Evolutionary conservation across 805 yeast species (phyloP).

Genomic region (Hanseniaspora nectarophila): DNA sequence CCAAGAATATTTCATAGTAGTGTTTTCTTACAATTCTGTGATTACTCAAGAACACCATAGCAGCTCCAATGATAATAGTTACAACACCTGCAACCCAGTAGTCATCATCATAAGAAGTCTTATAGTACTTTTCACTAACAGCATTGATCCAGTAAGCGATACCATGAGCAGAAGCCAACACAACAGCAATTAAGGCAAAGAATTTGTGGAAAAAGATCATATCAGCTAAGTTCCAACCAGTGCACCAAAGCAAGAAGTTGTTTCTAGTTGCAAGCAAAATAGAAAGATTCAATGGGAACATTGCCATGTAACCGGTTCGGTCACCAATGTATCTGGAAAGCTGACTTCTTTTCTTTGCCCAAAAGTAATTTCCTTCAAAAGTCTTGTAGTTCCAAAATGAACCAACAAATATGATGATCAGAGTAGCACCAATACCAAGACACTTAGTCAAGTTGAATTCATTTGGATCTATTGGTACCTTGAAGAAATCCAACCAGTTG

Average conservation of each 20-base stretch:
- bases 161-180: conserved; percentile 15
- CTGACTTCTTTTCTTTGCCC: conserved; percentile 13
- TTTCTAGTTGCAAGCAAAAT: conserved; percentile 58
- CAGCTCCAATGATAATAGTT: conserved; percentile 25
- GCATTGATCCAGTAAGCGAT: conserved; percentile 15
- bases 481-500: conserved; percentile 16
- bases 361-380: conserved; percentile 8
- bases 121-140: conserved; percentile 4
- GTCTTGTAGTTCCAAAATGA: conserved; percentile 16
- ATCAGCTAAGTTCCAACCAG: conserved; percentile 50
- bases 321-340: conserved; percentile 32
- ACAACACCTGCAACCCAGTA: conserved; percentile 30
- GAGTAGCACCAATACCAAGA: conserved; percentile 12
- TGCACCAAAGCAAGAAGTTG: conserved; percentile 45
- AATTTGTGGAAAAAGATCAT: conserved; percentile 56
- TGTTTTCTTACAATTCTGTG: conserved; percentile 32
- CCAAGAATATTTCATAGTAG: conserved; percentile 36
- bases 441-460: conserved; percentile 13
- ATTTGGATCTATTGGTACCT: neutral
- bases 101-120: conserved; percentile 32
- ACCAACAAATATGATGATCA: conserved; percentile 13
- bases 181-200: conserved; percentile 37
- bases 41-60: conserved; percentile 34
- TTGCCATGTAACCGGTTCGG: conserved; percentile 37
- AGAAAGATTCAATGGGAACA: conserved; percentile 42